Conservation (phyloP, 2,329 filamentous ascomycete genomes). For the Teratosphaeria nubilosa region DNA sequence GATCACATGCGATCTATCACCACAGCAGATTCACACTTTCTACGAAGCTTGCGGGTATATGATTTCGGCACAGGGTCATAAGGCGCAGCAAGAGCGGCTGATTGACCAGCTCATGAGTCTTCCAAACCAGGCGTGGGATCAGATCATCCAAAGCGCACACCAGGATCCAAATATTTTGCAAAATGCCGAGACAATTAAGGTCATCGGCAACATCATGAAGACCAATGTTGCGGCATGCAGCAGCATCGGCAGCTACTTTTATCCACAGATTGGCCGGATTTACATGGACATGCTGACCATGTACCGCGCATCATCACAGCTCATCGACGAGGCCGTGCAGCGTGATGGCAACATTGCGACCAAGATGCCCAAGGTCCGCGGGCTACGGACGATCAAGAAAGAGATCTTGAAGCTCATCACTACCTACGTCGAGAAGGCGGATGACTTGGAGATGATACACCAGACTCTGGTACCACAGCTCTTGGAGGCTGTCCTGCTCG, state of each 20-base stretch:
- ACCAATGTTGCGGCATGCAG: slow-evolving; percentile 98
- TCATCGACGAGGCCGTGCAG: slow-evolving; percentile 88
- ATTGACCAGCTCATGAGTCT: slow-evolving; percentile 87
- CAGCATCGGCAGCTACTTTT: slow-evolving; percentile 94
- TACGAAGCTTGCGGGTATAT: slow-evolving; percentile 99
- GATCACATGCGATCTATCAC: slow-evolving; percentile 88
- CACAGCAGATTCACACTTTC: slow-evolving; percentile 96
- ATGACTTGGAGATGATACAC: slow-evolving; percentile 88
- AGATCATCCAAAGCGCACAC: slow-evolving; percentile 82
- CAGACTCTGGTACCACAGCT: slow-evolving; percentile 92
- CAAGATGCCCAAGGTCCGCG: slow-evolving; percentile 93
- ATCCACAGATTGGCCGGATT: slow-evolving; percentile 92
- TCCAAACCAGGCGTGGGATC: slow-evolving; percentile 90
- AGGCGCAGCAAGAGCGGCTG: slow-evolving; percentile 82
- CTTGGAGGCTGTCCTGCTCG: slow-evolving; percentile 82
- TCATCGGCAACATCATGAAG: slow-evolving; percentile 99
- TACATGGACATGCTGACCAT: slow-evolving; percentile 98
- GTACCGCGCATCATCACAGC: slow-evolving; percentile 92
- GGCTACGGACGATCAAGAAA: slow-evolving; percentile 95
- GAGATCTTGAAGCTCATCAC: slow-evolving; percentile 98
- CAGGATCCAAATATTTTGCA: slow-evolving; percentile 78
- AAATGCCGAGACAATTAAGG: slow-evolving; percentile 90
- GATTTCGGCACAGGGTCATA: slow-evolving; percentile 96
- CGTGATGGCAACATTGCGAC: slow-evolving; percentile 85
- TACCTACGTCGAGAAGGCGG: slow-evolving; percentile 95